phyloP scores from a whole-genome alignment of 768 basidiomycete species.

The Scleroderma bovista region DNA sequence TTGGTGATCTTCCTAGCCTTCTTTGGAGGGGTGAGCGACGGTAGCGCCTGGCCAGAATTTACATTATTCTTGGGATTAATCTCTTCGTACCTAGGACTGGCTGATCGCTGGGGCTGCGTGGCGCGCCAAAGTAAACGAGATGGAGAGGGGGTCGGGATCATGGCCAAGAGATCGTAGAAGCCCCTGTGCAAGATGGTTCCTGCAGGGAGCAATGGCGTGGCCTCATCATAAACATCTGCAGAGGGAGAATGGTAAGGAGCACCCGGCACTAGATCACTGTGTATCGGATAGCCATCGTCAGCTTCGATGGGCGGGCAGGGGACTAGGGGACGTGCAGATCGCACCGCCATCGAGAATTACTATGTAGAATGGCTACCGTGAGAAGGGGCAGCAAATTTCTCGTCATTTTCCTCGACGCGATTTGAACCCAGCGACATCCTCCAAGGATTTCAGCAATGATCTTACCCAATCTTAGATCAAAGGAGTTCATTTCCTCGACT shows the following conservation, averaged over 20 bases:
- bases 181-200: slow-evolving; percentile 82
- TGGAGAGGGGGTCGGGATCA: slow-evolving; percentile 67
- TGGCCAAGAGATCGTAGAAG: slow-evolving; percentile 81
- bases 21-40: slow-evolving; percentile 32
- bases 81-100: slow-evolving; percentile 69
- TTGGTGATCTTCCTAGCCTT: slow-evolving; percentile 72
- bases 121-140: slow-evolving; percentile 56
- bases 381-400: no score
- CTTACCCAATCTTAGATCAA: slow-evolving; percentile 5
- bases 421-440: no score
- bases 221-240: slow-evolving; percentile 35
- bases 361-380: neutral
- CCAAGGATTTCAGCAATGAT: neutral
- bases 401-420: no score
- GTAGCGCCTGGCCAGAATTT: slow-evolving; percentile 17
- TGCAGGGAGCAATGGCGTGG: slow-evolving; percentile 48
- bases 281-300: slow-evolving; percentile 2
- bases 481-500: neutral
- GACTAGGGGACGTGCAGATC: slow-evolving; percentile 5
- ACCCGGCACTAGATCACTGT: slow-evolving; percentile 3
- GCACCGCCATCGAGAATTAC: slow-evolving; percentile 3
- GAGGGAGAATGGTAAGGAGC: slow-evolving; percentile 15
- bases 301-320: neutral
- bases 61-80: slow-evolving; percentile 23
- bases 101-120: slow-evolving; percentile 31